Evolutionary conservation across 1,284 basidiomycete species (phyloP), one percentile per base, ranked within the genome.

Genomic region (Leccinum subatratum): DNA sequence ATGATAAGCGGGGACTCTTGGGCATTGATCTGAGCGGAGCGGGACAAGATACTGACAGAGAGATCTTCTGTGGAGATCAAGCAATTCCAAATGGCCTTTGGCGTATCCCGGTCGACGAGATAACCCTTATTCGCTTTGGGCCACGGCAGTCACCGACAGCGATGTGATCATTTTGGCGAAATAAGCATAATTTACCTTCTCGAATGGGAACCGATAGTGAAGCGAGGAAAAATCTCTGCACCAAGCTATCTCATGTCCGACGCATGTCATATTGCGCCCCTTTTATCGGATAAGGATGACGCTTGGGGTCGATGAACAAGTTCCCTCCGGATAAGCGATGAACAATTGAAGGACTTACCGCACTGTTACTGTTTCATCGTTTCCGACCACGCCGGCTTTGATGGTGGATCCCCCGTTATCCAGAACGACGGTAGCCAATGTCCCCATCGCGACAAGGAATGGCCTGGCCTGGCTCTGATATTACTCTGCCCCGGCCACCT

Each of bases 71-170:
- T 81, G 8, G 89, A 91, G 76, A 96, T 93, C 30, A 95, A 74
- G 9, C 89, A 86, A 71, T 96, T 94, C 94, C 94, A 96, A 16
- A 96, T 83, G 14, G 90, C 89, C 78, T 95, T 95, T 77, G 96
- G 88, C 1, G 91, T 90, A 72, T 96, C 94, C 95, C 95, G 96
- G 72, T 95, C 93, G 37, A 92, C 89, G 16, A 96, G 80, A 77
- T 91, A 94, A 37, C 95, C 95, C 94, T 96, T 74, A 61, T 74
- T 63, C 61, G 67, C 69, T 68, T 60, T 66, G 67, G 63, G n/a
- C n/a, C n/a, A n/a, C 18, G 61, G 68, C 64, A 67, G 67, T 66
- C 16, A 60, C 32, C 22, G 42, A 32, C 20, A 63, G 68, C 51
- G 68, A 69, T 64, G 56, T 0, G 22, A 25, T 25, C 60, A 28